Percentiles rank a stretch among this genome's conserved stretches.
phyloP scores from a whole-genome alignment of 1,139 yeast genomes.

The Kodamaea sp. region DNA sequence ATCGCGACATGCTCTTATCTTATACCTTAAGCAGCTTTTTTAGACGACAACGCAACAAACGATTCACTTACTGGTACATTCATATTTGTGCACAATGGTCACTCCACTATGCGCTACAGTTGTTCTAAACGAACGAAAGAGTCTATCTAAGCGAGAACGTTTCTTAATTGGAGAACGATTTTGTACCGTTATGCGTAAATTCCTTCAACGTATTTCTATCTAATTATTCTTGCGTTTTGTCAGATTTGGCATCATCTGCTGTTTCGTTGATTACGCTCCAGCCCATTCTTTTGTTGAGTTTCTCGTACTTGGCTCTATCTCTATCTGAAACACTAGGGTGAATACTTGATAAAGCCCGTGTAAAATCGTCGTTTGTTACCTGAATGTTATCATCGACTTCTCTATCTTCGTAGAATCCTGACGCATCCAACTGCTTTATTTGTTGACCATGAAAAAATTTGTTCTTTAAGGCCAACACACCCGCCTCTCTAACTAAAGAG shows the following conservation, averaged over 20 bases:
- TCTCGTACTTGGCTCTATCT: slow-evolving; percentile 78
- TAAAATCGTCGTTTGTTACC: slow-evolving; percentile 70
- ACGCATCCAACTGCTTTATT: slow-evolving; percentile 49
- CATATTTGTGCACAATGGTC: too few species aligned
- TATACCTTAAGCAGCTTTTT: too few species aligned
- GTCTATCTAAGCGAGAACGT: too few species aligned
- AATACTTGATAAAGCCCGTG: slow-evolving; percentile 67
- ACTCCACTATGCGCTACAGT: too few species aligned
- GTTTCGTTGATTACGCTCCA: slow-evolving; percentile 43
- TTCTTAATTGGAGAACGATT: too few species aligned
- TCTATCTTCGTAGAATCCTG: slow-evolving; percentile 40
- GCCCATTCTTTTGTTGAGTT: slow-evolving; percentile 59
- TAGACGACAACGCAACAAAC: too few species aligned
- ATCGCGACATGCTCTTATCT: too few species aligned
- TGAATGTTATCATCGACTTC: slow-evolving; percentile 36
- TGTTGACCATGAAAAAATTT: slow-evolving; percentile 57
- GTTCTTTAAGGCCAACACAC: slow-evolving; percentile 79
- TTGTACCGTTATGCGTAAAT: too few species aligned
- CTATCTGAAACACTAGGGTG: slow-evolving; percentile 90
- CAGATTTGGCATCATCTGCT: slow-evolving; percentile 1
- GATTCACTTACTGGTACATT: too few species aligned
- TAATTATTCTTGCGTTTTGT: neutral
- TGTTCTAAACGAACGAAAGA: too few species aligned
- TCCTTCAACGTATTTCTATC: neutral
- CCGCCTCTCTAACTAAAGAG: slow-evolving; percentile 89